Conservation (phyloP, 2,329 filamentous ascomycete species). For the Fusarium sp. region DNA sequence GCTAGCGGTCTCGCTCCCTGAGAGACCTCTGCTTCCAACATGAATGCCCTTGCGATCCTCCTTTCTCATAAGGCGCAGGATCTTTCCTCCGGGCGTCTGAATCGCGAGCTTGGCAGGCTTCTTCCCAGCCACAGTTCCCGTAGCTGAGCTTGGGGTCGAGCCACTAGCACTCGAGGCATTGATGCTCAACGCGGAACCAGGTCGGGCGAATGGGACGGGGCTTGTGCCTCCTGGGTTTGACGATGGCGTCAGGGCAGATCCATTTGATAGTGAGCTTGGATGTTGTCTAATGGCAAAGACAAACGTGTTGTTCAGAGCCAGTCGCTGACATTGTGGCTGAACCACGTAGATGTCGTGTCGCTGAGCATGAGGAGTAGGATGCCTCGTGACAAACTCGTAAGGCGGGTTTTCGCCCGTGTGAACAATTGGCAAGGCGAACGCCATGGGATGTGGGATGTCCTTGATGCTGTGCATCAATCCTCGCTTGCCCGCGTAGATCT, state of each 20-base stretch:
- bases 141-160: constrained; percentile 64
- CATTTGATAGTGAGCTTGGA: constrained; percentile 63
- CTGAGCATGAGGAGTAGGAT: constrained; percentile 97
- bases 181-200: constrained; percentile 70
- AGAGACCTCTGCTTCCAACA: constrained; percentile 54
- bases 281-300: constrained; percentile 97
- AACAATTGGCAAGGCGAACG: constrained; percentile 86
- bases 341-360: constrained; percentile 96
- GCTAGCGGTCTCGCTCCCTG: constrained; percentile 63
- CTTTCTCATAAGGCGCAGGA: constrained; percentile 84
- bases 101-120: constrained; percentile 97
- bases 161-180: constrained; percentile 64
- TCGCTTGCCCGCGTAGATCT: constrained; percentile 91
- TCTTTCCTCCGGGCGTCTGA: constrained; percentile 93
- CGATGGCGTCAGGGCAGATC: constrained; percentile 54
- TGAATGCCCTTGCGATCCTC: constrained; percentile 68
- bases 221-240: constrained; percentile 59
- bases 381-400: constrained; percentile 90
- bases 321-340: constrained; percentile 87
- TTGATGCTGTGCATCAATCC: constrained; percentile 98
- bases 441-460: constrained; percentile 91
- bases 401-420: constrained; percentile 92
- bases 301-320: constrained; percentile 96
- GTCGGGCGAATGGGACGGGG: constrained; percentile 68
- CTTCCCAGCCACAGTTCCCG: constrained; percentile 63